These are phyloP conservation scores for Lyophyllum atratum DNA, from an alignment of 768 basidiomycete genomes.

Conservation along the genomic window DNA sequence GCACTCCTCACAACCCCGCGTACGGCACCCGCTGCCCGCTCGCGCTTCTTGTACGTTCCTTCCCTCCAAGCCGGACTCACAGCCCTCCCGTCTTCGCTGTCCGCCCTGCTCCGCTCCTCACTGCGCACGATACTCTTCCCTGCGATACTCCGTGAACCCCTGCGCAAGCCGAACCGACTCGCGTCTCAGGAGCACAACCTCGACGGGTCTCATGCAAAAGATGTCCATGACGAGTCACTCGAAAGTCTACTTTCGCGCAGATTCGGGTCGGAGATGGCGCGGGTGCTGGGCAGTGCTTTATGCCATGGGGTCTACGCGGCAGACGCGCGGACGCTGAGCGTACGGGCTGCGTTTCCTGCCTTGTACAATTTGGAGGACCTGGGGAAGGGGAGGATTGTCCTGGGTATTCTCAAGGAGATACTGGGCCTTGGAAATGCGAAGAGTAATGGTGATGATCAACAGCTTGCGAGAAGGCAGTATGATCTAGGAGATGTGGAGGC, in stretches of 20 bases:
- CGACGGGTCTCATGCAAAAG: too few relatives aligned
- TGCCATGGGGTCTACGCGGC: conserved; percentile 94
- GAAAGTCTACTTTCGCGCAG: conserved; percentile 75
- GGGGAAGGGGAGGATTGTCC: conserved; percentile 70
- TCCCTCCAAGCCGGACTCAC: conserved; percentile 48
- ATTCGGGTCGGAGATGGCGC: conserved; percentile 73
- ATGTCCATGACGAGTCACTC: conserved; percentile 78
- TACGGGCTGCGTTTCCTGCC: conserved; percentile 75
- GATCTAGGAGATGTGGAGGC: conserved; percentile 49
- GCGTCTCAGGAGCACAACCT: not conserved
- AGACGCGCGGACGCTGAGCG: conserved; percentile 72
- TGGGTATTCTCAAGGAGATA: conserved; percentile 47
- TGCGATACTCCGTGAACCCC: conserved; percentile 59
- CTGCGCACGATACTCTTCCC: conserved; percentile 49
- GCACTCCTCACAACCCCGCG: conserved; percentile 68
- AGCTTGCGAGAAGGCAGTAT: conserved; percentile 38
- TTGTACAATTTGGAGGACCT: conserved; percentile 71
- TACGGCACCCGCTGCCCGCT: conserved; percentile 70
- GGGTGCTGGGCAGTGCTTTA: conserved; percentile 75
- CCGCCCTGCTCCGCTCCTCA: conserved; percentile 40
- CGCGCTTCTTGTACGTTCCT: conserved; percentile 69
- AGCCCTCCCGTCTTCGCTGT: conserved; percentile 43
- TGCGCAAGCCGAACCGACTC: conserved; percentile 44
- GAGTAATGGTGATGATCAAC: conserved; percentile 10
- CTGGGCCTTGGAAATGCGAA: conserved; percentile 14